Conservation (phyloP, 306 rosid species). For the Quercus bicolor region DNA sequence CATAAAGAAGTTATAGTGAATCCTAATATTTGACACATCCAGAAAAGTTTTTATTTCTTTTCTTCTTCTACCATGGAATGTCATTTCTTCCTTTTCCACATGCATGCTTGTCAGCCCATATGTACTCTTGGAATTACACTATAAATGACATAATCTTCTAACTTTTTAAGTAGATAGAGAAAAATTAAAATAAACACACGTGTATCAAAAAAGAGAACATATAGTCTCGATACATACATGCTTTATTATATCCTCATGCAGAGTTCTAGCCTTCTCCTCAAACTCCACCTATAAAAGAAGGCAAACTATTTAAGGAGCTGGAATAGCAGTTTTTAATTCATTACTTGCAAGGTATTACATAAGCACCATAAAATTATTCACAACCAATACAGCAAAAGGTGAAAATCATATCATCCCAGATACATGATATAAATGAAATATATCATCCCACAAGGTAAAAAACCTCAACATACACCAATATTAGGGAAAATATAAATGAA, state of each 20-base stretch:
- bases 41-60: neutral
- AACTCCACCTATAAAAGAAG: conserved; percentile 60
- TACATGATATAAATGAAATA: neutral
- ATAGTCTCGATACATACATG: conserved; percentile 46
- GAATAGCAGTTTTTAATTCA: neutral
- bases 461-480: neutral
- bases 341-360: neutral
- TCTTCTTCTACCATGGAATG: neutral
- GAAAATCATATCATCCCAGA: neutral
- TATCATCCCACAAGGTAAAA: neutral
- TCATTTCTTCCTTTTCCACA: neutral
- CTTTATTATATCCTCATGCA: conserved; percentile 65
- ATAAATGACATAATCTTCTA: neutral
- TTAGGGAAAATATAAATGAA: neutral
- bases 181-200: neutral
- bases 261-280: conserved; percentile 64
- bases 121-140: neutral
- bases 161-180: neutral
- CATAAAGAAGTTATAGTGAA: neutral
- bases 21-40: neutral
- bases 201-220: conserved; percentile 1
- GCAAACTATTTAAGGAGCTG: neutral
- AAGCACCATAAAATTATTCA: neutral
- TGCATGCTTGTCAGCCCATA: neutral
- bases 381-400: neutral